Percentiles rank a stretch among this genome's conserved stretches.
Evolutionary conservation across 495 filamentous ascomycete genomes (phyloP).

Genomic region (Aspergillus sparsus): DNA sequence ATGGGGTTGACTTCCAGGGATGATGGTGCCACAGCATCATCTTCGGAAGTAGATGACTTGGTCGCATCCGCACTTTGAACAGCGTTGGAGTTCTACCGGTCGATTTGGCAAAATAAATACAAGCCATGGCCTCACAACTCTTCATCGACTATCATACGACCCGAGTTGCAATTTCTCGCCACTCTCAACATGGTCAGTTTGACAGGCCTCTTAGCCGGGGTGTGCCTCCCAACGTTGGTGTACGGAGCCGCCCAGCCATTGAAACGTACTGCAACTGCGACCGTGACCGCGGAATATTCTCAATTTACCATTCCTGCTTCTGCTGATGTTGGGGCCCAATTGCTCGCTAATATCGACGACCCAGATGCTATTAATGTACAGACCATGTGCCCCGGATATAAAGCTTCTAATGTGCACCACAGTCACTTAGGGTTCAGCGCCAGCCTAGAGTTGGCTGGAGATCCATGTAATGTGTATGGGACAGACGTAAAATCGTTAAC

Average conservation of each 20-base stretch:
- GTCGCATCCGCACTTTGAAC: not conserved
- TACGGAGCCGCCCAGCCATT: constrained; percentile 28
- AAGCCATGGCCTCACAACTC: not conserved
- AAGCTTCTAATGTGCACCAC: constrained; percentile 50
- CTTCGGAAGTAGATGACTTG: constrained; percentile 5
- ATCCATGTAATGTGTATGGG: constrained; percentile 62
- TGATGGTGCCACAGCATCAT: constrained; percentile 16
- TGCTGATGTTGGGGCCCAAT: constrained; percentile 55
- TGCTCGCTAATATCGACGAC: constrained; percentile 71
- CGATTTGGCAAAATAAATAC: constrained; percentile 4
- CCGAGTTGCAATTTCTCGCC: constrained; percentile 1
- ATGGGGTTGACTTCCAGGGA: not conserved
- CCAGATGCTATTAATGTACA: constrained; percentile 72
- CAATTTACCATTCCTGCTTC: constrained; percentile 60
- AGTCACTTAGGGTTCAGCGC: constrained; percentile 54
- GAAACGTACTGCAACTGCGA: not conserved
- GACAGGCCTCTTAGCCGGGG: constrained; percentile 27
- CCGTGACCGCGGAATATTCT: constrained; percentile 20
- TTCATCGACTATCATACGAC: constrained; percentile 7
- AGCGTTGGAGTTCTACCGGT: constrained; percentile 1
- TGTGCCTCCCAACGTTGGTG: constrained; percentile 33
- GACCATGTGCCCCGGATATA: constrained; percentile 65
- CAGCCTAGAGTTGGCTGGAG: constrained; percentile 53
- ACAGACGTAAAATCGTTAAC: constrained; percentile 60
- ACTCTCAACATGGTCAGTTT: constrained; percentile 33